Conservation (phyloP, 2,329 filamentous ascomycete genomes). For the Dactylellina sp. region DNA sequence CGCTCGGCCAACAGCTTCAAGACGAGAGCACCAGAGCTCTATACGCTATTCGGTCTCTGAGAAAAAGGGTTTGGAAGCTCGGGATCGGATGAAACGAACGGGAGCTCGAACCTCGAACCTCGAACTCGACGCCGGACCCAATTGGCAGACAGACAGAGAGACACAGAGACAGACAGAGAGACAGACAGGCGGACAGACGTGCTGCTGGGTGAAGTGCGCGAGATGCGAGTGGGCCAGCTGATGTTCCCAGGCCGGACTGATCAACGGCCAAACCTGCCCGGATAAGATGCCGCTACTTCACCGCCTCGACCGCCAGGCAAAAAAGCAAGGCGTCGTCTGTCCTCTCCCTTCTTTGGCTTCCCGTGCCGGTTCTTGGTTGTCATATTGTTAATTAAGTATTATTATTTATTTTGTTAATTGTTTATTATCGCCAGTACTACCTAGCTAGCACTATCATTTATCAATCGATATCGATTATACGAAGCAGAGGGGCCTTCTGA, state of each 20-base stretch:
- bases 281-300: constrained; percentile 47
- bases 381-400: no score
- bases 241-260: constrained; percentile 24
- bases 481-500: no score
- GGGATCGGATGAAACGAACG: not conserved
- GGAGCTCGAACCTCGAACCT: not conserved
- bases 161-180: not conserved
- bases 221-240: constrained; percentile 32
- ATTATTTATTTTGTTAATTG: no score
- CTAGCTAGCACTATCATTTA: no score
- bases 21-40: no score
- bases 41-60: no score
- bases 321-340: constrained; percentile 10
- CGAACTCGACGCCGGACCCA: constrained; percentile 14
- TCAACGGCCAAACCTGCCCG: constrained; percentile 52
- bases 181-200: not conserved
- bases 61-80: not conserved
- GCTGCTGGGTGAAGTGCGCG: no score
- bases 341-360: not conserved
- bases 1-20: constrained; percentile 22
- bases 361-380: no score
- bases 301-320: not conserved
- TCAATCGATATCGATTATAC: no score
- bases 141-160: not conserved
- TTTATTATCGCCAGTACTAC: no score